These are phyloP conservation scores for Areca catechu DNA, from an alignment of 176 grass and related monocot species.

Conservation along the genomic window DNA sequence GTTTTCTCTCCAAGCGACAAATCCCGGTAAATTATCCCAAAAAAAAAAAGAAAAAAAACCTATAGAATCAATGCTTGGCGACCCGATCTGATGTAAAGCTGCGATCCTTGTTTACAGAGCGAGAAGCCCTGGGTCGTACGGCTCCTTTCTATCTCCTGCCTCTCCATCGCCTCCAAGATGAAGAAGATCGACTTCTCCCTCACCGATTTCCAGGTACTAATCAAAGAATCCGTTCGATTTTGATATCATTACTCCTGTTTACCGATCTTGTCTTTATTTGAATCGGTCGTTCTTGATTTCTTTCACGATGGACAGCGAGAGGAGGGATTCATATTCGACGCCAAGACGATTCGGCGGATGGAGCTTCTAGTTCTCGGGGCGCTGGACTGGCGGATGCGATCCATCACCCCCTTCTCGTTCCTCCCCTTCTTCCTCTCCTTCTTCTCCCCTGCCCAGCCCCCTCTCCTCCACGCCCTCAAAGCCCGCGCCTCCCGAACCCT, in stretches of 20 bases:
- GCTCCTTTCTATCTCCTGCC: slow-evolving; percentile 75
- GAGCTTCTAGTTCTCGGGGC: slow-evolving; percentile 58
- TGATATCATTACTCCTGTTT: too few relatives aligned
- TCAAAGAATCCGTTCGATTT: not conserved
- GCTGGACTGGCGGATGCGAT: slow-evolving; percentile 79
- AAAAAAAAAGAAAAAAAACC: too few relatives aligned
- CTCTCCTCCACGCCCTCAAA: slow-evolving; percentile 51
- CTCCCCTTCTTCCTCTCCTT: slow-evolving; percentile 78
- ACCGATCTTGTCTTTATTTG: too few relatives aligned
- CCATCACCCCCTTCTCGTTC: slow-evolving; percentile 89
- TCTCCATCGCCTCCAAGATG: slow-evolving; percentile 96
- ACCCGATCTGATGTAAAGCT: too few relatives aligned
- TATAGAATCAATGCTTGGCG: too few relatives aligned
- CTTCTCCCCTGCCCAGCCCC: slow-evolving; percentile 32
- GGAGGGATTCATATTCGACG: slow-evolving; percentile 65
- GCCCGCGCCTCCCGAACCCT: slow-evolving; percentile 56
- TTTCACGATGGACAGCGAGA: slow-evolving; percentile 28
- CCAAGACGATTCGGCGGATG: slow-evolving; percentile 59
- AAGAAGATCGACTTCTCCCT: slow-evolving; percentile 48
- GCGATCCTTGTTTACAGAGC: slow-evolving; percentile 43
- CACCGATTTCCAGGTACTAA: slow-evolving; percentile 51
- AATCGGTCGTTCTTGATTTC: too few relatives aligned
- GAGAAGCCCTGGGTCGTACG: slow-evolving; percentile 61
- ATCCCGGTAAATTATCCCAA: slow-evolving; percentile 35
- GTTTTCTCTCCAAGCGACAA: slow-evolving; percentile 76